Conservation (phyloP, 306 rosid species). For the Glycine tomentella region DNA sequence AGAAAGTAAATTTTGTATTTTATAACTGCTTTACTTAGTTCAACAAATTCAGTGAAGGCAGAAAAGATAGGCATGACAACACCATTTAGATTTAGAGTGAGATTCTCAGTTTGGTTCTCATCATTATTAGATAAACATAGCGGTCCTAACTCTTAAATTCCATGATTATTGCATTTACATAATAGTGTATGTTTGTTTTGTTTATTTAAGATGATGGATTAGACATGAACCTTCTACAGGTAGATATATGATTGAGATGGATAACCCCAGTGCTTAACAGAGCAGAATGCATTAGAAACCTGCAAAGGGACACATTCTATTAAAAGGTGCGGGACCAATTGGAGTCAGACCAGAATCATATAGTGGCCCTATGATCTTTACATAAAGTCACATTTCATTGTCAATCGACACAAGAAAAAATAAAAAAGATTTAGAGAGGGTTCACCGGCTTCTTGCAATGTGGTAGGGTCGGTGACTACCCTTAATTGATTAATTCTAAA, state of each 20-base stretch:
- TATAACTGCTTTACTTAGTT: no score
- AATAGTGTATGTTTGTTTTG: background rate
- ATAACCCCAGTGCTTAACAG: conserved; percentile 41
- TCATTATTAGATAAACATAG: background rate
- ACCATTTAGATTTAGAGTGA: conserved; percentile 5
- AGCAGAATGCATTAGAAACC: conserved; percentile 34
- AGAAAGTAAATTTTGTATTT: no score
- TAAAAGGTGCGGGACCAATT: conserved; percentile 53
- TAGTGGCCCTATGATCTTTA: conserved; percentile 53
- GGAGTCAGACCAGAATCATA: conserved; percentile 51
- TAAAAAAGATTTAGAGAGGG: background rate
- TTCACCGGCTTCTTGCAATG: conserved; percentile 44
- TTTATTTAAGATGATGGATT: background rate
- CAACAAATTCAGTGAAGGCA: background rate
- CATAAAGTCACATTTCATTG: conserved; percentile 52
- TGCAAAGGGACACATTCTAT: conserved; percentile 44
- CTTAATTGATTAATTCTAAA: conserved; percentile 17
- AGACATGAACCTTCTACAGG: background rate
- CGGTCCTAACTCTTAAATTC: background rate
- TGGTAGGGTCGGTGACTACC: conserved; percentile 42
- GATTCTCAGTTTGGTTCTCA: conserved; percentile 19
- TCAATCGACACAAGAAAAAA: conserved; percentile 30
- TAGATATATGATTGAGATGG: conserved; percentile 33
- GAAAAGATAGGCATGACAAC: background rate
- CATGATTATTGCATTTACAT: background rate